phyloP scores from a whole-genome alignment of 305 asterid species.

The Fraxinus velutina region DNA sequence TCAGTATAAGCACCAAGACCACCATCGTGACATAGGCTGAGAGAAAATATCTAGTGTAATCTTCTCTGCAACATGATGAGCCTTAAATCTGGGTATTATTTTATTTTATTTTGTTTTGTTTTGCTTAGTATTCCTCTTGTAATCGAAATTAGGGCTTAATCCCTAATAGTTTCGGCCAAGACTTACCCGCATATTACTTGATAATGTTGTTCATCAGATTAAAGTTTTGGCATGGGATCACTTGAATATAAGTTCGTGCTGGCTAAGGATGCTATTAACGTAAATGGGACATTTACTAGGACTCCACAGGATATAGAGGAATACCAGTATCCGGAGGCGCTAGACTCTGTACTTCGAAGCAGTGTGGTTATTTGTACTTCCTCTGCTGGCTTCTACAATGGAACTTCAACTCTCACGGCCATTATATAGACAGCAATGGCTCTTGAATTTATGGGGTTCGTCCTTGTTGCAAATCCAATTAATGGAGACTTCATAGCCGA shows the following conservation, averaged over 20 bases:
- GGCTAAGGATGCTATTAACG: conserved; percentile 65
- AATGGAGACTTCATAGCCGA: conserved; percentile 86
- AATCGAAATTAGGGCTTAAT: background rate
- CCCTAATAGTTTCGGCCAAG: background rate
- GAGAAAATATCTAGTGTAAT: too few relatives aligned
- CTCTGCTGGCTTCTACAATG: conserved; percentile 72
- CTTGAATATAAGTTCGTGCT: conserved; percentile 56
- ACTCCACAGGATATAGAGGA: conserved; percentile 58
- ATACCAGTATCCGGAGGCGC: conserved; percentile 75
- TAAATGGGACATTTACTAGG: conserved; percentile 45
- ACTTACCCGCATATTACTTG: background rate
- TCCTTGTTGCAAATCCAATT: conserved; percentile 63
- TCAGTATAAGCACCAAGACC: background rate
- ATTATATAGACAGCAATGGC: conserved; percentile 53
- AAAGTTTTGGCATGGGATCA: conserved; percentile 57
- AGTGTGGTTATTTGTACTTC: conserved; percentile 79
- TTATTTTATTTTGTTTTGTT: background rate
- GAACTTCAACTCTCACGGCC: conserved; percentile 53
- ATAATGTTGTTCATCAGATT: conserved; percentile 37
- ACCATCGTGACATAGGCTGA: background rate
- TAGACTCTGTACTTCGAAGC: conserved; percentile 54
- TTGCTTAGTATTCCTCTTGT: background rate
- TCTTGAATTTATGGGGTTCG: conserved; percentile 68
- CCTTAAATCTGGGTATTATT: background rate
- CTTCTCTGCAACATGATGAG: background rate